Conservation (phyloP, 192 early-diverging fungal genomes). For the Lobulomyces angularis region DNA sequence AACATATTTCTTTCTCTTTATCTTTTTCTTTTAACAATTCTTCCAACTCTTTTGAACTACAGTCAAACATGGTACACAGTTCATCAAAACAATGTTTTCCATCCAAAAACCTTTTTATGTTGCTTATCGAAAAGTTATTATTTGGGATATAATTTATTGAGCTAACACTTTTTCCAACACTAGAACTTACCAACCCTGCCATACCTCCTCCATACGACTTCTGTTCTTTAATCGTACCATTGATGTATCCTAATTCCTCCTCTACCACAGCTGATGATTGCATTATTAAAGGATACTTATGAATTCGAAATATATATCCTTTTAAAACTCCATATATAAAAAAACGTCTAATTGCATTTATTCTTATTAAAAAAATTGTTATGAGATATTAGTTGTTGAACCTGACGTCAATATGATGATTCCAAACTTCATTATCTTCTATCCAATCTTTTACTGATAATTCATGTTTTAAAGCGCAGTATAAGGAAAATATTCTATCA, state of each 20-base stretch:
- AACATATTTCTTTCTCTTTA: no score
- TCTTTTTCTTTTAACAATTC: conserved; percentile 31
- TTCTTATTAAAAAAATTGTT: conserved; percentile 1
- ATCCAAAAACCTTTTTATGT: conserved; percentile 25
- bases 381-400: conserved; percentile 17
- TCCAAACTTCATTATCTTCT: conserved; percentile 52
- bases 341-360: conserved; percentile 49
- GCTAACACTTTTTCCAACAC: conserved; percentile 1
- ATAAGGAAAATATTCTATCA: conserved; percentile 61
- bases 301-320: conserved; percentile 68
- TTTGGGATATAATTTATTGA: conserved; percentile 17
- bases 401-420: conserved; percentile 69
- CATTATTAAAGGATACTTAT: conserved; percentile 71
- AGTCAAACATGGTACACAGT: conserved; percentile 55
- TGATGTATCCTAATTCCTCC: background rate
- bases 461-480: conserved; percentile 66
- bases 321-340: conserved; percentile 85
- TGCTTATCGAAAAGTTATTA: conserved; percentile 4
- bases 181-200: background rate
- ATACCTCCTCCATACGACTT: background rate
- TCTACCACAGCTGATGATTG: conserved; percentile 12
- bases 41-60: conserved; percentile 46
- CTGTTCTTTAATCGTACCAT: background rate
- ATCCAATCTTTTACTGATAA: conserved; percentile 77
- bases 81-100: conserved; percentile 65